Evolutionary conservation across 306 rosid genomes (phyloP).

Genomic region (Amphicarpaea edgeworthii): DNA sequence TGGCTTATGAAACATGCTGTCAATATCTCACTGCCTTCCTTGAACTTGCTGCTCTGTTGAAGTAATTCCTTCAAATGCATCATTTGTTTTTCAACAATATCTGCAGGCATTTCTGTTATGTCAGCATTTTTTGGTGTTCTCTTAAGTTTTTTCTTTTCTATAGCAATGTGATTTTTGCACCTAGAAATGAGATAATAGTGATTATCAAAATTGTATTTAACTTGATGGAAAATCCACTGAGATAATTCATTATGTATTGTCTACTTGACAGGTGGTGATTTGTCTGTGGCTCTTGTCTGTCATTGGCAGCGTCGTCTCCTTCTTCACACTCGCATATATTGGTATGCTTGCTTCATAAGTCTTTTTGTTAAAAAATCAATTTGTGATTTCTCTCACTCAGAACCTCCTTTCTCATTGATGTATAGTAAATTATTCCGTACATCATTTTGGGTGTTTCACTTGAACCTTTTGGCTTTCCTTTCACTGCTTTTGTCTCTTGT

Average conservation of each 20-base stretch:
- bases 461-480: not conserved
- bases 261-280: conserved; percentile 73
- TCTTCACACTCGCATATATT: conserved; percentile 79
- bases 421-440: not conserved
- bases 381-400: conserved; percentile 14
- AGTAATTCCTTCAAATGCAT: not conserved
- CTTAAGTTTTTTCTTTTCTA: not conserved
- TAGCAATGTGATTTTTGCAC: not conserved
- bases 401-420: conserved; percentile 7
- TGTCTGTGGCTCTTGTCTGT: conserved; percentile 89
- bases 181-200: conserved; percentile 14
- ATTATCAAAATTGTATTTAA: conserved; percentile 8
- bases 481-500: not conserved
- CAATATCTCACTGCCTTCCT: not conserved
- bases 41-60: not conserved
- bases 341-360: conserved; percentile 57
- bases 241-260: conserved; percentile 46
- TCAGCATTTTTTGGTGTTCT: not conserved
- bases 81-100: not conserved
- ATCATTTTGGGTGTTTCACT: not conserved
- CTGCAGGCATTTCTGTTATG: not conserved
- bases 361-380: conserved; percentile 36
- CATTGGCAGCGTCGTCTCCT: conserved; percentile 76
- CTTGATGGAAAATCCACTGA: conserved; percentile 15
- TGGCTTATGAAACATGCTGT: not conserved